Evolutionary conservation across 1,139 yeast genomes (phyloP).

Genomic region (Meyerozyma carpophila): DNA sequence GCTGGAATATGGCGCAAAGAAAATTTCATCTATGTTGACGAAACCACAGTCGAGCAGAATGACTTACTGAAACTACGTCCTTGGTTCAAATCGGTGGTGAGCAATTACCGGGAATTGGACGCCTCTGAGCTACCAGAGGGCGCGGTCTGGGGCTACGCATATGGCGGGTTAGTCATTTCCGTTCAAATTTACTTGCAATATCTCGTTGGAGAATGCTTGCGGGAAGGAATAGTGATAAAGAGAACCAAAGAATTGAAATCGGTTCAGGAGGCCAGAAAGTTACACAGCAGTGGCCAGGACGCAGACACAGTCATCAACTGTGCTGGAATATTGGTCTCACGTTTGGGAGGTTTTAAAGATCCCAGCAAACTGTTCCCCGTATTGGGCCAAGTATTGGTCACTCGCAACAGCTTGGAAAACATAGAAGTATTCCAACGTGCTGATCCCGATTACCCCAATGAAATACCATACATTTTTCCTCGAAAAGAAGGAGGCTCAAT

Average conservation of each 20-base stretch:
- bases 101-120: conserved; percentile 25
- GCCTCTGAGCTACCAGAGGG: conserved; percentile 26
- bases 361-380: conserved; percentile 5
- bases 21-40: conserved; percentile 25
- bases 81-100: conserved; percentile 42
- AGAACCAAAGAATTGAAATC: conserved; percentile 16
- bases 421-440: background rate
- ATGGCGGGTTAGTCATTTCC: conserved; percentile 45
- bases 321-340: conserved; percentile 34
- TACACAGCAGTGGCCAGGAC: conserved; percentile 12
- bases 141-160: conserved; percentile 33
- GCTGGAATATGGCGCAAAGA: conserved; percentile 40
- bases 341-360: conserved; percentile 32
- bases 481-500: conserved; percentile 51
- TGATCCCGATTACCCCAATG: conserved; percentile 21
- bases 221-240: conserved; percentile 29
- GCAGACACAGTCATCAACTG: conserved; percentile 43
- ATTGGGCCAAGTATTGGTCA: background rate
- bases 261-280: conserved; percentile 9
- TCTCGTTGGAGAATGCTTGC: conserved; percentile 33
- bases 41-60: conserved; percentile 14
- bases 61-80: conserved; percentile 23
- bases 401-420: background rate
- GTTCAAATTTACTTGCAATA: conserved; percentile 46
- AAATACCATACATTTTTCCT: conserved; percentile 45